Base-by-base conservation (phyloP, 768 basidiomycete species). In the Kwoniella sp. region DNA sequence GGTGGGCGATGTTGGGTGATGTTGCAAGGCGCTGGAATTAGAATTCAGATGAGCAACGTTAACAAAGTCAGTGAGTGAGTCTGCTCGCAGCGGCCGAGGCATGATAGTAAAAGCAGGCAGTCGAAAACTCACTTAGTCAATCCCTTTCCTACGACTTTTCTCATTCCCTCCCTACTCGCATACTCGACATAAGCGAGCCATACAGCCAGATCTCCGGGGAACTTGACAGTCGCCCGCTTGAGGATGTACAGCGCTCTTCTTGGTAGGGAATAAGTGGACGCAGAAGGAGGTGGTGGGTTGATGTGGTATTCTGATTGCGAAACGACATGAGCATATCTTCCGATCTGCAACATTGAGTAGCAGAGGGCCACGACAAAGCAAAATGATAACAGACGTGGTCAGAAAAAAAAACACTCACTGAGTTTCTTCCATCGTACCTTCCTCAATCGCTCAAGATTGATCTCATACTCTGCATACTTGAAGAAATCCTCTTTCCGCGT, bases 381-480 rank as follows among this genome's bases (percentile, higher is more conserved):
- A n/a, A n/a, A n/a, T n/a, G n/a, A n/a, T n/a, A n/a, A n/a, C n/a
- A n/a, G n/a, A n/a, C n/a, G n/a, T n/a, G n/a, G n/a, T n/a, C n/a
- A n/a, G n/a, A n/a, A n/a, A n/a, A n/a, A 19, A 54, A 21, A 68
- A 10, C 21, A 82, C 86, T 58, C 77, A 92, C 91, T 86, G 57
- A 91, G 77, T 33, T 90, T 84, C 68, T 88, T 85, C 27, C 85
- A 83, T 58, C 92, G 84, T 75, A 92, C 91, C 70, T 86, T 83
- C 29, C 91, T 83, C 69, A 96, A 80, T 37, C 87, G 85, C 78
- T 96, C 93, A 49, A 96, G 84, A 12, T 85, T 85, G 87, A 92
- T 92, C 82, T 94, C 92, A 78, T 93, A 96, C 4, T 89, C 85
- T n/a, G 86, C 88, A 82, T 97, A 97, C 27, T 90, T 88, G 77